These are phyloP conservation scores for Mortierella sp. DNA, from an alignment of 371 early-diverging fungal species.

Conservation along the genomic window DNA sequence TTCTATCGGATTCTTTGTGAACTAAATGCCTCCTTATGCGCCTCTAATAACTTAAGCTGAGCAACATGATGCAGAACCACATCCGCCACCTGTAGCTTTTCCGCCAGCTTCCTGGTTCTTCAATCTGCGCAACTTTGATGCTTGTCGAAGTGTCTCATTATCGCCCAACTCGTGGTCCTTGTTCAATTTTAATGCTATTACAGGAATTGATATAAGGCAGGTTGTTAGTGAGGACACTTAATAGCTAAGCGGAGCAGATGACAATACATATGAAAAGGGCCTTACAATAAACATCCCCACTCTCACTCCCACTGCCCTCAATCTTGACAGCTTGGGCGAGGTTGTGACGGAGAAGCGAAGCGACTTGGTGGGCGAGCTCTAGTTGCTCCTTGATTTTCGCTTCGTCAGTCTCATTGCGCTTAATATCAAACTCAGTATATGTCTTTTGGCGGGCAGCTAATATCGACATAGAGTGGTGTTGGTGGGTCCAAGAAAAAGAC, in stretches of 20 bases:
- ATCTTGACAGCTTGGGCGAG: constrained; percentile 58
- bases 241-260: neutral
- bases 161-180: constrained; percentile 46
- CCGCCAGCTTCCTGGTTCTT: constrained; percentile 36
- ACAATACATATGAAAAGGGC: neutral
- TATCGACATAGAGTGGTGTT: neutral
- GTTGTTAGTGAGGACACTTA: neutral
- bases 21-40: neutral
- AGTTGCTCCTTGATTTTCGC: constrained; percentile 55
- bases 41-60: constrained; percentile 13
- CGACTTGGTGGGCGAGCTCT: constrained; percentile 58
- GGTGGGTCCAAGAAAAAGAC: neutral
- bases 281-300: constrained; percentile 49
- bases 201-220: neutral
- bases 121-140: constrained; percentile 46
- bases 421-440: constrained; percentile 48
- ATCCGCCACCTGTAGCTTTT: constrained; percentile 38
- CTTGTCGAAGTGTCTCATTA: constrained; percentile 50
- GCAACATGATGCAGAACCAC: constrained; percentile 45
- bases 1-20: too few species aligned
- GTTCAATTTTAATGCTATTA: constrained; percentile 38
- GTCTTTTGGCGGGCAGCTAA: constrained; percentile 54
- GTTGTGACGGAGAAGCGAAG: constrained; percentile 55
- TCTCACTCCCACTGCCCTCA: constrained; percentile 40
- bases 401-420: constrained; percentile 54